Conservation (phyloP, 805 yeast genomes). For the Wickerhamomyces chambardii region DNA sequence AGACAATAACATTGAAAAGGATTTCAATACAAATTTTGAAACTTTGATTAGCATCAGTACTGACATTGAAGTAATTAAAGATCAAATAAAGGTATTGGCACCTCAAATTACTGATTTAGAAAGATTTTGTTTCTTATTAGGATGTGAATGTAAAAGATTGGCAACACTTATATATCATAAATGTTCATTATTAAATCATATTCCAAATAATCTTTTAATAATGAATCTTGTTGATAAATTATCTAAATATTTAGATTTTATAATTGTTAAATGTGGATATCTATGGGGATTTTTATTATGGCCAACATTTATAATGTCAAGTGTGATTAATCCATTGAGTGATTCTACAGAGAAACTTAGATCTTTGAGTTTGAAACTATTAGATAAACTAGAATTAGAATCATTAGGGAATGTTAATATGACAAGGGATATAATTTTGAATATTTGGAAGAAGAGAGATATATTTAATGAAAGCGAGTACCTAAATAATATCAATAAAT, state of each 20-base stretch:
- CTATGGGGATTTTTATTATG: slow-evolving; percentile 5
- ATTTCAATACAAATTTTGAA: no score
- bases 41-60: no score
- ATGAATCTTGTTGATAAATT: neutral
- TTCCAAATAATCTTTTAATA: neutral
- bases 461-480: neutral
- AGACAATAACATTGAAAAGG: neutral
- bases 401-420: slow-evolving; percentile 5
- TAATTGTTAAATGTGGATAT: slow-evolving; percentile 1
- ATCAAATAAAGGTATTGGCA: no score
- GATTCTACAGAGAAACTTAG: slow-evolving; percentile 1
- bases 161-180: slow-evolving; percentile 1
- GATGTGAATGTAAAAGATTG: slow-evolving; percentile 5
- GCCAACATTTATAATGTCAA: slow-evolving; percentile 4
- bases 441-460: slow-evolving; percentile 6
- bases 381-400: slow-evolving; percentile 1
- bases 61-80: no score
- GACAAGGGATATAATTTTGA: slow-evolving; percentile 2
- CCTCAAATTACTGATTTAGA: no score
- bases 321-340: slow-evolving; percentile 1
- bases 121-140: slow-evolving; percentile 3
- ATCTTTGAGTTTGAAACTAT: slow-evolving; percentile 1
- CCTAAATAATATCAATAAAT: neutral
- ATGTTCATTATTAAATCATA: slow-evolving; percentile 2
- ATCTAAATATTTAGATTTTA: slow-evolving; percentile 1